Base-by-base conservation (phyloP, 2,329 filamentous ascomycete species). In the Xylariaceae sp. region DNA sequence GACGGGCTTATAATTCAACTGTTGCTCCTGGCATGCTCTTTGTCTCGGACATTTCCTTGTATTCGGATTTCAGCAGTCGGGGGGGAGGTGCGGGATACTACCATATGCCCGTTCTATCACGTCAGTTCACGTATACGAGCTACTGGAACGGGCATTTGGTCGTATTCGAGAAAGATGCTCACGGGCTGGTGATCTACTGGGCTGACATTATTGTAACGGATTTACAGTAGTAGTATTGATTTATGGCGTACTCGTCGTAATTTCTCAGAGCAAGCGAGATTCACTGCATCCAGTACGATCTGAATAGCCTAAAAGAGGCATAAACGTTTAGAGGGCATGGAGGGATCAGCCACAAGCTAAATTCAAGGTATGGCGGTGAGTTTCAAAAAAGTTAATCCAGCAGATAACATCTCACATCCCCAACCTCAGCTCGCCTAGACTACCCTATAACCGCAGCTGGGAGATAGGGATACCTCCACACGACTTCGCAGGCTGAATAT, bases 361-460 rank as follows among this genome's bases (percentile, higher is more conserved):
- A 23, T 15, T 18, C 48, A 39, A 13, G 24, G 43, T 48, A 13
- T 57, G 44, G 65, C 65, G 65, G 65, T 67, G 63, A 67, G 64
- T 66, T 63, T 66, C 62, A 62, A 57, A 45, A 46, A 44, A 23
- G 37, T 16, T 50, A 43, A 13, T 30, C 21, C 16, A 39, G 32
- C 36, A 29, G 7, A 7, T 30, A 7, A 30, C 7, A 30, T 7
- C 27, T 30, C 27, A 30, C 27, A 30, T 30, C 13, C 27, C 27
- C n/a, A n/a, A n/a, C n/a, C n/a, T n/a, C n/a, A n/a, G n/a, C n/a
- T n/a, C n/a, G n/a, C n/a, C n/a, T n/a, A n/a, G n/a, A n/a, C n/a
- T n/a, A n/a, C n/a, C n/a, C n/a, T n/a, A n/a, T n/a, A n/a, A n/a
- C n/a, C n/a, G n/a, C n/a, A n/a, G n/a, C n/a, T n/a, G n/a, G n/a